These are phyloP conservation scores for Meyerozyma smithsonii DNA, from an alignment of 1,139 yeast genomes.

Conservation along the genomic window DNA sequence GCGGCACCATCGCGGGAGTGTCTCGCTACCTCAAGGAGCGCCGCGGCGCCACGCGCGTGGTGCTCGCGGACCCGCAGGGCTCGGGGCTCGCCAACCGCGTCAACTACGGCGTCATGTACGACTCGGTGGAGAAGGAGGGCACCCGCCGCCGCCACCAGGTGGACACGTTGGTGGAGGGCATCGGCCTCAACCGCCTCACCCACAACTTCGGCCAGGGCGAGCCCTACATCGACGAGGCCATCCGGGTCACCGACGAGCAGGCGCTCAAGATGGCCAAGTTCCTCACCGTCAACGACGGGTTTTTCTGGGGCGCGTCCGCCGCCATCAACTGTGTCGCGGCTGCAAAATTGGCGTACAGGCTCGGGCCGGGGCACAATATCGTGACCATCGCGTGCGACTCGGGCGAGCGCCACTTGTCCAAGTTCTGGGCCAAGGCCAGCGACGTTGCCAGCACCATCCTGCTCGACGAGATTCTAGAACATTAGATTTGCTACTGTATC, in stretches of 20 bases:
- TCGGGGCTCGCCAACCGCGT: conserved; percentile 84
- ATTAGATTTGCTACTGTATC: background rate
- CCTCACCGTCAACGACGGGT: conserved; percentile 77
- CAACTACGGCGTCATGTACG: conserved; percentile 91
- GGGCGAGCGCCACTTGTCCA: conserved; percentile 83
- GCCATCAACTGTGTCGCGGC: conserved; percentile 95
- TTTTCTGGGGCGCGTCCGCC: conserved; percentile 87
- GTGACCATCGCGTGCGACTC: conserved; percentile 93
- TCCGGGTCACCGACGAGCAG: conserved; percentile 72
- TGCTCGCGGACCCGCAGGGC: conserved; percentile 94
- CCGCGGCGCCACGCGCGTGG: conserved; percentile 33
- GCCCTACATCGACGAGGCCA: conserved; percentile 65
- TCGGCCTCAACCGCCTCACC: conserved; percentile 85
- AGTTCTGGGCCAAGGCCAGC: conserved; percentile 79
- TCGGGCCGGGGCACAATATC: conserved; percentile 62
- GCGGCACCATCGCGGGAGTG: conserved; percentile 89
- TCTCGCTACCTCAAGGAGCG: conserved; percentile 62
- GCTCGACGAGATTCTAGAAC: conserved; percentile 25
- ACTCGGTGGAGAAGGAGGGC: conserved; percentile 83
- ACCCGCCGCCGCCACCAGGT: conserved; percentile 94
- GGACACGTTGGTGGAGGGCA: conserved; percentile 90
- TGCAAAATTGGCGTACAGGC: conserved; percentile 52
- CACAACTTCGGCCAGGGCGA: conserved; percentile 75
- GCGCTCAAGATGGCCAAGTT: conserved; percentile 86
- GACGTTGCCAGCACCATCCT: conserved; percentile 23